Evolutionary conservation across 164 flowering plant genomes (phyloP).

Genomic region (Chloranthus sessilifolius): DNA sequence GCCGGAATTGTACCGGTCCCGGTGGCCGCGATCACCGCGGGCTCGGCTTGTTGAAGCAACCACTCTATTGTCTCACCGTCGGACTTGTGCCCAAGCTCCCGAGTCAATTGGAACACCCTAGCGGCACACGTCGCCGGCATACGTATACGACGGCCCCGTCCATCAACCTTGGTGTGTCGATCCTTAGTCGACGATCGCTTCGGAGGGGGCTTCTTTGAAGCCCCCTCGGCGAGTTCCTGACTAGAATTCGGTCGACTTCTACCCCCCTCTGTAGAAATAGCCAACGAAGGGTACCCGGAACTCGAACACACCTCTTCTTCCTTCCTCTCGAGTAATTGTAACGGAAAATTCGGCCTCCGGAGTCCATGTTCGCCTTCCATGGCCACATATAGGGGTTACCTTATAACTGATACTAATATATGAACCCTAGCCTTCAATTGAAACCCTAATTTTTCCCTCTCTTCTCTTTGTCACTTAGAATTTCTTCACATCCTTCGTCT

Average conservation of each 20-base stretch:
- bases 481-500: slow-evolving; percentile 4
- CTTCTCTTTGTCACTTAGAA: slow-evolving; percentile 8
- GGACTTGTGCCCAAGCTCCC: slow-evolving; percentile 71
- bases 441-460: slow-evolving; percentile 14
- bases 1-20: slow-evolving; percentile 90
- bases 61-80: slow-evolving; percentile 85
- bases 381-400: slow-evolving; percentile 15
- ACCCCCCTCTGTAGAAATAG: slow-evolving; percentile 14
- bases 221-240: slow-evolving; percentile 1
- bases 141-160: slow-evolving; percentile 80
- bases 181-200: slow-evolving; percentile 67
- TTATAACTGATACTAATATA: background rate
- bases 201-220: slow-evolving; percentile 44
- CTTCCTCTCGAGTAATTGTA: slow-evolving; percentile 59
- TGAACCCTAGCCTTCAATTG: slow-evolving; percentile 19
- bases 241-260: slow-evolving; percentile 14
- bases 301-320: slow-evolving; percentile 33
- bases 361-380: slow-evolving; percentile 44
- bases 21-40: slow-evolving; percentile 78
- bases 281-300: slow-evolving; percentile 23
- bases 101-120: slow-evolving; percentile 69
- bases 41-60: slow-evolving; percentile 84
- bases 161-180: slow-evolving; percentile 78
- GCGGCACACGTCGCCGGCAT: slow-evolving; percentile 89
- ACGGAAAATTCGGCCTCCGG: slow-evolving; percentile 56